Evolutionary conservation across 2,329 filamentous ascomycete species (phyloP).

Genomic region (Penicillium sp.): DNA sequence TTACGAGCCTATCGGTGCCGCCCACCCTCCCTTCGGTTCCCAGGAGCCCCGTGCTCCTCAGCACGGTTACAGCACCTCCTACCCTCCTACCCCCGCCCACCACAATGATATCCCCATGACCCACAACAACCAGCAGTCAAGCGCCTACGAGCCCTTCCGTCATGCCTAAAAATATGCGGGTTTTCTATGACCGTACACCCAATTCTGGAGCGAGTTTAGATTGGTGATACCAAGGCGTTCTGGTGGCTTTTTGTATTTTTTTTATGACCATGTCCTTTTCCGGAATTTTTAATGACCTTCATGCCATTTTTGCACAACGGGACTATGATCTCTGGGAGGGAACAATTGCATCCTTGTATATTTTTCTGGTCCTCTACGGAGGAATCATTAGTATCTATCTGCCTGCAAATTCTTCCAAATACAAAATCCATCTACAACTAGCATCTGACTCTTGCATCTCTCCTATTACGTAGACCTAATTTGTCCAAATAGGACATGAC

Average conservation of each 20-base stretch:
- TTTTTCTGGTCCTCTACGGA: background rate
- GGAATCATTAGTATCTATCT: background rate
- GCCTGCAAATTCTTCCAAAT: background rate
- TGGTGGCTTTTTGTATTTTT: slow-evolving; percentile 8
- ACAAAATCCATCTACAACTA: background rate
- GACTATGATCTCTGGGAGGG: background rate
- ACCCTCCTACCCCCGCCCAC: slow-evolving; percentile 24
- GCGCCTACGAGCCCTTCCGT: slow-evolving; percentile 40
- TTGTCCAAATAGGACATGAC: background rate
- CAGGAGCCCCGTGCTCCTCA: slow-evolving; percentile 10
- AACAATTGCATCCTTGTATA: slow-evolving; percentile 6
- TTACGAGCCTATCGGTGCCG: slow-evolving; percentile 54
- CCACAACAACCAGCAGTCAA: slow-evolving; percentile 21
- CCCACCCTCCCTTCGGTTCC: slow-evolving; percentile 21
- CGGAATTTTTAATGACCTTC: slow-evolving; percentile 11
- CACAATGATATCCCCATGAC: slow-evolving; percentile 28
- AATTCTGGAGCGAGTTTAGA: slow-evolving; percentile 21
- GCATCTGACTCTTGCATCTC: background rate
- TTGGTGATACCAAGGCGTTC: slow-evolving; percentile 23
- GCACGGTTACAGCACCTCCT: slow-evolving; percentile 24
- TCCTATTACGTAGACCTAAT: background rate
- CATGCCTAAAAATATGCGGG: slow-evolving; percentile 28
- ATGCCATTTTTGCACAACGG: slow-evolving; percentile 4
- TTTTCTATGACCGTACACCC: slow-evolving; percentile 7
- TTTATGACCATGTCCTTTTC: slow-evolving; percentile 12